Base-by-base conservation (phyloP, 768 basidiomycete species). In the Trametes gibbosa region DNA sequence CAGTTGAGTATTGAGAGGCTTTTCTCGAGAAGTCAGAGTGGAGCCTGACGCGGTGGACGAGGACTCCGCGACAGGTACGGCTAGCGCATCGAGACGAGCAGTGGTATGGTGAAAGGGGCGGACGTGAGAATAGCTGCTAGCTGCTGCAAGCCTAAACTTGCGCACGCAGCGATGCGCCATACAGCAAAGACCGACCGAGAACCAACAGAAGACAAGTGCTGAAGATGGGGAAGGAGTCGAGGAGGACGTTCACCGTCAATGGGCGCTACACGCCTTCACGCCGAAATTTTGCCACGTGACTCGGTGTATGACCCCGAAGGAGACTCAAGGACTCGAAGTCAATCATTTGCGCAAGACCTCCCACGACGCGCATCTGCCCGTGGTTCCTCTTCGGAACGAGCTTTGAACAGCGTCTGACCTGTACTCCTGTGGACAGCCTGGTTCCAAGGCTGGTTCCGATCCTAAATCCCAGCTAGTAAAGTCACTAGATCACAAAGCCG, bases 121-220 rank as follows among this genome's bases (percentile, higher is more conserved):
- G 19, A 39, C 47, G 34, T 42, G 50, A 14, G 42, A 55, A 34
- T 53, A 35, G 50, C 27, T 53, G 60, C 41, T 46, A 17, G 52
- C 21, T 14, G 37, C 43, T n/a, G 61, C 56, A 54, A 62, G 61
- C 42, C 56, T 49, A 14, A 62, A n/a, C 51, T 50, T 57, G 61
- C 61, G 56, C 12, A 53, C 51, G 50, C 56, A 62, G 40, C 61
- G 61, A 53, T 58, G 61, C 42, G 61, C 61, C 61, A 62, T 59
- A 49, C 58, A 54, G 51, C 23, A 13, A 12, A 53, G 58, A 21
- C 40, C 25, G 32, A 21, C 14, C 42, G 39, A 23, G 37, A 27
- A 54, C 52, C 34, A 41, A 13, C 6, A 35, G 40, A 19, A 1
- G 10, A 14, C 23, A 34, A n/a, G n/a, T n/a, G 27, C 17, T 32